phyloP scores from a whole-genome alignment of 179 eudicot genomes.

The Nepenthes alata region DNA sequence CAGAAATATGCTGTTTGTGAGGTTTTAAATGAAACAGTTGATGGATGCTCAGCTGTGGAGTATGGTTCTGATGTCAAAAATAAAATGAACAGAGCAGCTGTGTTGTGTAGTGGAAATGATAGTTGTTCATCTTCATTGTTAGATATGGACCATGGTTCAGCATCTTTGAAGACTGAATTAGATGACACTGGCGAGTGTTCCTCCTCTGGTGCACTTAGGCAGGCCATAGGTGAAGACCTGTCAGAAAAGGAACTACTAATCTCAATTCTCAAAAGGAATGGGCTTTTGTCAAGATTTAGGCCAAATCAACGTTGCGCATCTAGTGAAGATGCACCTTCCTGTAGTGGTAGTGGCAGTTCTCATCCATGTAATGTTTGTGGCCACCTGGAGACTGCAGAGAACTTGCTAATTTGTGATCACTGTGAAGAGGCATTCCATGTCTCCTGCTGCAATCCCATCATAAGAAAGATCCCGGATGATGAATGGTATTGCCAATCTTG shows the following conservation, averaged over 20 bases:
- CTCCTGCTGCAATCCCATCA: conserved; percentile 49
- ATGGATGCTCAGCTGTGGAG: conserved; percentile 25
- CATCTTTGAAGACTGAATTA: conserved; percentile 40
- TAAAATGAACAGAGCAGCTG: conserved; percentile 21
- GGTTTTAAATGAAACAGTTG: conserved; percentile 17
- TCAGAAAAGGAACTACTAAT: conserved; percentile 48
- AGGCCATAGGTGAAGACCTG: conserved; percentile 24
- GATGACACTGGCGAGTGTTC: conserved; percentile 82
- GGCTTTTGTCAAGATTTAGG: conserved; percentile 27
- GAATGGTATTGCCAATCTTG: conserved; percentile 86
- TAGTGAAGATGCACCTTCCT: conserved; percentile 19
- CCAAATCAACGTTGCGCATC: conserved; percentile 11
- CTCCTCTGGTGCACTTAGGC: conserved; percentile 53
- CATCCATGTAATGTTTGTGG: conserved; percentile 56
- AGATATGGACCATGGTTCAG: conserved; percentile 36
- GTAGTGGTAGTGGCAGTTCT: conserved; percentile 22
- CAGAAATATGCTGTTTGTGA: conserved; percentile 14
- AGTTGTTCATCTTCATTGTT: conserved; percentile 83
- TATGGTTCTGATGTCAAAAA: conserved; percentile 26
- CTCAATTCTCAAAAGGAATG: conserved; percentile 50
- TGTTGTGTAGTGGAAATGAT: conserved; percentile 46
- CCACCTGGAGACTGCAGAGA: conserved; percentile 22
- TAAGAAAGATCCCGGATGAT: conserved; percentile 43
- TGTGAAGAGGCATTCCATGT: conserved; percentile 83
- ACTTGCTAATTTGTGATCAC: conserved; percentile 75